Evolutionary conservation across 2,329 filamentous ascomycete genomes (phyloP).

Genomic region (Botryotinia globosa): DNA sequence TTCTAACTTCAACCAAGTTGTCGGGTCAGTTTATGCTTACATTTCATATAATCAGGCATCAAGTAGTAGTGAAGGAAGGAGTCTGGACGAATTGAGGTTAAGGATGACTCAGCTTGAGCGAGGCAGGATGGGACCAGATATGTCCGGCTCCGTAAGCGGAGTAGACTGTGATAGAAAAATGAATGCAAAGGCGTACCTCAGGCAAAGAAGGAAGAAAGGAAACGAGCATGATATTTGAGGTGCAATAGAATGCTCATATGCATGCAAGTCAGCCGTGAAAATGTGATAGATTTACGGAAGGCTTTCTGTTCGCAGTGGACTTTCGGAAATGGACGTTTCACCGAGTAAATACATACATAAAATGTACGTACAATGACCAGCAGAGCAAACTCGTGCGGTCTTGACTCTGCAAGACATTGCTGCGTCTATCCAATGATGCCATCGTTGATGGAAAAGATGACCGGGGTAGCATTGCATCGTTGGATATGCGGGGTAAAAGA

Average conservation of each 20-base stretch:
- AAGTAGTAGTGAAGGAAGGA: background rate
- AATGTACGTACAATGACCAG: slow-evolving; percentile 4
- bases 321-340: background rate
- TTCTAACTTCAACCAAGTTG: slow-evolving; percentile 13
- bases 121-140: background rate
- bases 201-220: background rate
- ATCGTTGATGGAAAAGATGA: background rate
- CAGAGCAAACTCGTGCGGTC: background rate
- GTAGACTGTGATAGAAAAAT: background rate
- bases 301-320: background rate
- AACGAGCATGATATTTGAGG: background rate
- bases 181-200: background rate
- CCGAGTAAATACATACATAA: background rate
- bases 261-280: slow-evolving; percentile 18
- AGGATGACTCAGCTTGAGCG: slow-evolving; percentile 1
- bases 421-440: slow-evolving; percentile 12
- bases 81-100: background rate
- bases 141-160: slow-evolving; percentile 1
- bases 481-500: slow-evolving; percentile 17
- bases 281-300: slow-evolving; percentile 6
- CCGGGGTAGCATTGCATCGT: background rate
- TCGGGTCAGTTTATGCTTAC: slow-evolving; percentile 6
- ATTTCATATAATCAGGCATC: background rate
- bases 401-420: slow-evolving; percentile 18
- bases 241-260: background rate